Base-by-base conservation (phyloP, 2,329 filamentous ascomycete species). In the Lasiodiplodia sp. region DNA sequence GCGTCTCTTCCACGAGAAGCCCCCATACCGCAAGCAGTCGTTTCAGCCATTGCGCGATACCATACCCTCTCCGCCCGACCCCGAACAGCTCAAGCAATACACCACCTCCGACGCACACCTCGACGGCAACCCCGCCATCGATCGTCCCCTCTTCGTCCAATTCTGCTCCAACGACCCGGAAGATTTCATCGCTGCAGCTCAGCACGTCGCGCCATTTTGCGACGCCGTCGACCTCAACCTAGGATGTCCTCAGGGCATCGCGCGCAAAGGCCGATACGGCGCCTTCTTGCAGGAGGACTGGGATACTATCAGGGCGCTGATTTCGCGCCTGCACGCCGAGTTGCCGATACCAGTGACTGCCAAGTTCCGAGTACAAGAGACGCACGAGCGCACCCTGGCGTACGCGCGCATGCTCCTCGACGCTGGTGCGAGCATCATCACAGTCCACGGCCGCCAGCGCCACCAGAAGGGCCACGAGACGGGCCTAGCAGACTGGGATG, bases 391-490 rank as follows among this genome's bases (percentile, higher is more conserved):
- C 77, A 97, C 94, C 0, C 82, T 99, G 71, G 90, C 89, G 55
- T 99, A 99, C 79, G 96, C 96, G 14, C 89, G 89, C 75, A 97
- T 93, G 80, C 92, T 98, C 1, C 81, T 99, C 7, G 87, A 86
- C 3, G 94, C 96, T 0, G 96, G 96, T 14, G 96, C 96, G 2
- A 97, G 93, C 74, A 94, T 98, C 68, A 85, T 99, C 70, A 96
- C 96, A 0, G 92, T 99, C 0, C 96, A 99, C 82, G 96, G 96
- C 0, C 86, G 96, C 44, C 87, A 88, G 71, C 86, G 96, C 71
- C 94, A 98, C 75, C 95, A 98, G 79, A 99, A 99, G 82, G 95
- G 96, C 0, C 96, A 99, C 77, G 87, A 97, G 75, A 99, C 96
- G 0, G 96, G 96, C 0, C 74, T 98, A 44, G 96, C 96, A 4